phyloP scores from a whole-genome alignment of 2,329 filamentous ascomycete genomes.

The Trichophaea hybrida region DNA sequence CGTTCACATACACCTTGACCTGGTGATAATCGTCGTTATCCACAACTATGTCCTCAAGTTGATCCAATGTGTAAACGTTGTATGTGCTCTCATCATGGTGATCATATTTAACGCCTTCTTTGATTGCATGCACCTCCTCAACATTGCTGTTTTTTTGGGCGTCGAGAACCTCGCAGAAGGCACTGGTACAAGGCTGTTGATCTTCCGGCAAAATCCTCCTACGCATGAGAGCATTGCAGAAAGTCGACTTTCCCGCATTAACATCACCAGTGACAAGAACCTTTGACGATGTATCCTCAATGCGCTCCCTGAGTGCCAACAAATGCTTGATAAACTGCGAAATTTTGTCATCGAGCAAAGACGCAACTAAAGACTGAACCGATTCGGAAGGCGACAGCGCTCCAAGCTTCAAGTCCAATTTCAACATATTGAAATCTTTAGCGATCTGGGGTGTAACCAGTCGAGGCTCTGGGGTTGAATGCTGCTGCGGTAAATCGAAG shows the following conservation, averaged over 20 bases:
- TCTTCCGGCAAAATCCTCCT: constrained; percentile 90
- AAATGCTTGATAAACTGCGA: constrained; percentile 86
- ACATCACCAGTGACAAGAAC: constrained; percentile 90
- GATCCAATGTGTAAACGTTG: constrained; percentile 61
- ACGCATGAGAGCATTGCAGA: constrained; percentile 90
- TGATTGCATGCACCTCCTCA: constrained; percentile 91
- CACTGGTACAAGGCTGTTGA: constrained; percentile 93
- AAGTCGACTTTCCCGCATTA: constrained; percentile 96
- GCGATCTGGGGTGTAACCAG: constrained; percentile 84
- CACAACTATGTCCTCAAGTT: constrained; percentile 77
- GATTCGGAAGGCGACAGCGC: constrained; percentile 73
- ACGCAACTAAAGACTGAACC: constrained; percentile 78
- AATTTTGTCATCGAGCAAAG: constrained; percentile 85
- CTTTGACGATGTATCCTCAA: constrained; percentile 95
- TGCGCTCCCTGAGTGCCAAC: constrained; percentile 71
- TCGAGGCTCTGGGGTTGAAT: constrained; percentile 49
- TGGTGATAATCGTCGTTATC: constrained; percentile 82
- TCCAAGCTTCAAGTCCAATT: constrained; percentile 85
- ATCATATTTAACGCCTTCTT: constrained; percentile 56
- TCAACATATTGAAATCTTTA: constrained; percentile 89
- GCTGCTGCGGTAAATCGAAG: constrained; percentile 45
- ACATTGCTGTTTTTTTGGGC: constrained; percentile 77
- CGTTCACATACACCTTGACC: constrained; percentile 93
- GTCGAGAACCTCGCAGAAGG: constrained; percentile 95
- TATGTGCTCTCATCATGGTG: constrained; percentile 89